These are phyloP conservation scores for Umbilicaria muhlenbergii DNA, from an alignment of 495 filamentous ascomycete species.

Conservation along the genomic window DNA sequence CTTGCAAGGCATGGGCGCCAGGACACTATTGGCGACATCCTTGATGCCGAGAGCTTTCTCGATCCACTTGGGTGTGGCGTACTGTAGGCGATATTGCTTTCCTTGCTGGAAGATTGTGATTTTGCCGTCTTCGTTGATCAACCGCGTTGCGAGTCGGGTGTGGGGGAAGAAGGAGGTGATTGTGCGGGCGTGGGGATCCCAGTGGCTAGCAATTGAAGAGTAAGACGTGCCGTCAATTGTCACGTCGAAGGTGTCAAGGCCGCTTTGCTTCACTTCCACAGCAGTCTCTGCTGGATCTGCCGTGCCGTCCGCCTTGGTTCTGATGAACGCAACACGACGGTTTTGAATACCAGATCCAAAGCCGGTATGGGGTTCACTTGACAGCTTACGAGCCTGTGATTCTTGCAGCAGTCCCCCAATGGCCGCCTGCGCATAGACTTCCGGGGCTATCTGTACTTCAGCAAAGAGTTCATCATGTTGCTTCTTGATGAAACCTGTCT, in stretches of 20 bases:
- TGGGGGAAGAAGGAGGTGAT: constrained; percentile 53
- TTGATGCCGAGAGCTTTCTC: constrained; percentile 75
- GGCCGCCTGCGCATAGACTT: constrained; percentile 71
- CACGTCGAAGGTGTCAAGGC: constrained; percentile 46
- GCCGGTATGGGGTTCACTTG: constrained; percentile 24
- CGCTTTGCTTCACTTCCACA: constrained; percentile 53
- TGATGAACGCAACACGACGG: constrained; percentile 38
- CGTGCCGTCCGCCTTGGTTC: constrained; percentile 13
- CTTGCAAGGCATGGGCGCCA: constrained; percentile 92
- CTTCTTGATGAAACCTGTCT: constrained; percentile 92
- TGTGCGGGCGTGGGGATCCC: constrained; percentile 19
- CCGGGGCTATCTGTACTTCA: constrained; percentile 34
- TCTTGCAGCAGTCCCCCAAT: constrained; percentile 42
- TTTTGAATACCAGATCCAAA: constrained; percentile 38
- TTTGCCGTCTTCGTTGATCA: constrained; percentile 53
- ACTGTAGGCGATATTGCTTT: constrained; percentile 51
- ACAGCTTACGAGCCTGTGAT: constrained; percentile 8
- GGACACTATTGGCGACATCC: constrained; percentile 66
- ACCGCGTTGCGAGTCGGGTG: constrained; percentile 63
- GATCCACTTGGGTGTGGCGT: constrained; percentile 60
- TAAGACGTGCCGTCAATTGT: constrained; percentile 37
- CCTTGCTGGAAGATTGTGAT: constrained; percentile 76
- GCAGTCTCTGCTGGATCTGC: constrained; percentile 29
- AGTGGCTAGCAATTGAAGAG: constrained; percentile 28
- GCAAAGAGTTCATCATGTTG: constrained; percentile 60